Base-by-base conservation (phyloP, 148 eudicot genomes). In the Arctostaphylos glauca region DNA sequence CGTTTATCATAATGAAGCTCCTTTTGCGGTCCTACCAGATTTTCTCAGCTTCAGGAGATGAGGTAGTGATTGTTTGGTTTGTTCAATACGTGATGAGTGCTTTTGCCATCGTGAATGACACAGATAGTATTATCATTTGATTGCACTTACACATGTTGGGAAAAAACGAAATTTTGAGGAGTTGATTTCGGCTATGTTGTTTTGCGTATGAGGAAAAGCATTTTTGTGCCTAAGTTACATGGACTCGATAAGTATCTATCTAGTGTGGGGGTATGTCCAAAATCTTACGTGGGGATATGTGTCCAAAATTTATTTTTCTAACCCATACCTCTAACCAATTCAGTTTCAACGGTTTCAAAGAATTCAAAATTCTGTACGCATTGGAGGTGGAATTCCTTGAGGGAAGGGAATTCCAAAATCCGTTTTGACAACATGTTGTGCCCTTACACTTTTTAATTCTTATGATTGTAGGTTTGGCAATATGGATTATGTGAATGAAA, bases 1-100 rank as follows among this genome's bases (percentile, higher is more conserved):
- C 0, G 23, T 78, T n/a, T 48, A 78, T 58, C 53, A 21, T 48
- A 80, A 23, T 80, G 58, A 48, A 64, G 48, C 47, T 50, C 3
- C 56, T 81, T 81, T 55, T 41, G 19, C 6, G 44, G 44, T 47
- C 60, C 47, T 56, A 23, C 31, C 81, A 89, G 91, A 64, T 84
- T 15, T 75, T 38, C 56, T 74, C 86, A 19, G 60, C 81, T 82
- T 55, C 84, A 9, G 31, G 78, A 47, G 84, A 74, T 12, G 87
- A 89, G 91, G 91, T 89, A 84, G 19, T 18, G 5, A 5, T 44
- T 47, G 12, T 47, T 76, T 75, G 23, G 16, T 74, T 58, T 54
- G 4, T 76, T 76, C 9, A 50, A 23, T 52, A 2, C 52, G 19
- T 12, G 79, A 53, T 38, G 79, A 43, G 23, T 77, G 47, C 15